phyloP scores from a whole-genome alignment of 495 filamentous ascomycete species.

The Penicillium nucicola region DNA sequence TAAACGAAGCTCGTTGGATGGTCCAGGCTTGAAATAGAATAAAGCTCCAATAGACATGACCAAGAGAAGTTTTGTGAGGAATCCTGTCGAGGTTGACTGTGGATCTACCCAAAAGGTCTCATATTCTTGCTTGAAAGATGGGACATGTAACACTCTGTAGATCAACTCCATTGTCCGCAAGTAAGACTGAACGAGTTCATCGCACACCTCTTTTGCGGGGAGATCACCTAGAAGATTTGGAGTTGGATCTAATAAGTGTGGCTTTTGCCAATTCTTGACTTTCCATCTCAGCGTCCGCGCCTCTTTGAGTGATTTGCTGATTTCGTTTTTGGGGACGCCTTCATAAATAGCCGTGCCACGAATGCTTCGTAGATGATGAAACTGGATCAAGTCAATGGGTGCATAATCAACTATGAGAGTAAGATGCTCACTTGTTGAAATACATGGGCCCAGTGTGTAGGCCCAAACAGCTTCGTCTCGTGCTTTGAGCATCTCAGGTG shows the following conservation, averaged over 20 bases:
- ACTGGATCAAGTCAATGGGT: not conserved
- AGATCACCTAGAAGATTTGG: slow-evolving; percentile 13
- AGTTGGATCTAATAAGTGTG: slow-evolving; percentile 12
- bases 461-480: slow-evolving; percentile 39
- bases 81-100: slow-evolving; percentile 19
- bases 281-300: slow-evolving; percentile 14
- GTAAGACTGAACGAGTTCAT: slow-evolving; percentile 29
- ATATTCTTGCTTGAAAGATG: slow-evolving; percentile 51
- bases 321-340: slow-evolving; percentile 12
- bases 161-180: slow-evolving; percentile 41
- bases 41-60: slow-evolving; percentile 46
- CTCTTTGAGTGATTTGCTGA: slow-evolving; percentile 29
- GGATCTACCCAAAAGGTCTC: slow-evolving; percentile 39
- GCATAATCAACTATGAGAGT: slow-evolving; percentile 6
- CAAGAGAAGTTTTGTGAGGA: slow-evolving; percentile 35
- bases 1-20: slow-evolving; percentile 22
- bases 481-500: slow-evolving; percentile 12
- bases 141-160: slow-evolving; percentile 55
- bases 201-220: slow-evolving; percentile 14
- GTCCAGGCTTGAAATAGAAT: slow-evolving; percentile 24
- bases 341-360: slow-evolving; percentile 7
- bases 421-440: slow-evolving; percentile 33
- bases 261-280: slow-evolving; percentile 17
- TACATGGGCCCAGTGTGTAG: slow-evolving; percentile 40
- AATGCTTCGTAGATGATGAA: slow-evolving; percentile 13